phyloP scores from a whole-genome alignment of 495 filamentous ascomycete genomes.

The Tuber microsphaerosporum region DNA sequence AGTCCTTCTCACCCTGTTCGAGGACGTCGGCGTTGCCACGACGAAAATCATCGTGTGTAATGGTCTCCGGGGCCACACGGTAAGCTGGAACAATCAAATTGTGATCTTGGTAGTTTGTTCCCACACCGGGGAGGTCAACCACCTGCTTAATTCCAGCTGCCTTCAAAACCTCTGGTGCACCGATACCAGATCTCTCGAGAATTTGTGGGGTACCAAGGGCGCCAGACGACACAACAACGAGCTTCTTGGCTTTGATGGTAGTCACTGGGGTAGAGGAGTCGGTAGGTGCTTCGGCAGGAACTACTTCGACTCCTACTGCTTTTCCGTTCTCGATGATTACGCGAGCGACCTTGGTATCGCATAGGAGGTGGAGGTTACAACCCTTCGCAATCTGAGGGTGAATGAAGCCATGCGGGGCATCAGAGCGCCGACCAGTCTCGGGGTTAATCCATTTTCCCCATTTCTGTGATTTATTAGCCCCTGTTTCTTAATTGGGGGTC shows the following conservation, averaged over 20 bases:
- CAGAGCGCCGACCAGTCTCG: constrained; percentile 41
- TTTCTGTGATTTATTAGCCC: constrained; percentile 21
- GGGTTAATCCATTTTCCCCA: constrained; percentile 42
- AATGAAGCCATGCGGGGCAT: constrained; percentile 42
- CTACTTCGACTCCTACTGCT: constrained; percentile 47
- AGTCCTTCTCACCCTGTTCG: constrained; percentile 18
- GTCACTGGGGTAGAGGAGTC: not conserved
- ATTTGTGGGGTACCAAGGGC: constrained; percentile 51
- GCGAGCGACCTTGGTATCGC: constrained; percentile 49
- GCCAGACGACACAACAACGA: constrained; percentile 58
- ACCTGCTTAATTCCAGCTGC: constrained; percentile 36
- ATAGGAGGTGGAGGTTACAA: constrained; percentile 50
- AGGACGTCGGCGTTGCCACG: constrained; percentile 16
- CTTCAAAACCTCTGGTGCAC: constrained; percentile 43
- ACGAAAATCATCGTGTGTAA: constrained; percentile 36
- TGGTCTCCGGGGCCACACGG: constrained; percentile 7
- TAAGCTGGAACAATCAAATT: constrained; percentile 40
- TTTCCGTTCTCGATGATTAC: constrained; percentile 49
- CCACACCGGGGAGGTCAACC: constrained; percentile 48
- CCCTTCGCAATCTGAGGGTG: constrained; percentile 43
- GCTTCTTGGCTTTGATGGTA: constrained; percentile 47
- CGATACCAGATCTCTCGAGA: constrained; percentile 59
- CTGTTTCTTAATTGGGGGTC: no score
- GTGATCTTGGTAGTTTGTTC: constrained; percentile 50
- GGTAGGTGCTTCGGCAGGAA: constrained; percentile 12